These are phyloP conservation scores for Paramecium sonneborni DNA, from an alignment of 73 alveolate species.

Conservation along the genomic window DNA sequence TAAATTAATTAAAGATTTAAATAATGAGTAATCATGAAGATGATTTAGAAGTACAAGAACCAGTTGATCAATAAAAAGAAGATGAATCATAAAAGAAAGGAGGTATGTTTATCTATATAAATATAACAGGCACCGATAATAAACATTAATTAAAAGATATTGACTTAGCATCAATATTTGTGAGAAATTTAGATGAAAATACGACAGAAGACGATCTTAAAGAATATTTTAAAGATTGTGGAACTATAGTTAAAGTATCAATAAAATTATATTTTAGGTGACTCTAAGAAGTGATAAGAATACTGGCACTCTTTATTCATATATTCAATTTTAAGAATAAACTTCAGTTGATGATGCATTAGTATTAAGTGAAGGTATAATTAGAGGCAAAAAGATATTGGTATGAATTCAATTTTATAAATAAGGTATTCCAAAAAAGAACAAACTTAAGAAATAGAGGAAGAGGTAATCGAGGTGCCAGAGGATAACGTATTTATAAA, in stretches of 20 bases:
- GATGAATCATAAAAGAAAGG: not conserved
- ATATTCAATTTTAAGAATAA: not conserved
- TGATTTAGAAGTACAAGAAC: constrained; percentile 32
- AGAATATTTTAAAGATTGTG: constrained; percentile 51
- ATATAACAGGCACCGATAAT: not conserved
- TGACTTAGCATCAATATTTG: constrained; percentile 12
- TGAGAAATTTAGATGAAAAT: constrained; percentile 39
- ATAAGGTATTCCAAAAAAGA: constrained; percentile 37
- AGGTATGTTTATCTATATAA: not conserved
- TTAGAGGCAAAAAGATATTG: constrained; percentile 9
- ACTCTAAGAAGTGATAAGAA: constrained; percentile 5
- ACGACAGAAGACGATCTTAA: constrained; percentile 46
- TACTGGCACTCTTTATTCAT: constrained; percentile 34
- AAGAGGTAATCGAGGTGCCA: not conserved
- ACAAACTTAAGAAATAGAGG: constrained; percentile 47
- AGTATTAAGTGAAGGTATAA: constrained; percentile 10
- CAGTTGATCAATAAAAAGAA: not conserved
- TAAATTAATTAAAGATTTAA: not conserved
- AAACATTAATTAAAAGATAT: constrained; percentile 38
- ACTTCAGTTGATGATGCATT: constrained; percentile 30
- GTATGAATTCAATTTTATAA: not conserved
- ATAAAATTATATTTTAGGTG: not conserved
- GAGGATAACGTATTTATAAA: constrained; percentile 8
- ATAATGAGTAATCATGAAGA: constrained; percentile 8
- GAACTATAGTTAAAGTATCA: not conserved